These are phyloP conservation scores for Apiospora aurea DNA, from an alignment of 2,329 filamentous ascomycete genomes.

Conservation along the genomic window DNA sequence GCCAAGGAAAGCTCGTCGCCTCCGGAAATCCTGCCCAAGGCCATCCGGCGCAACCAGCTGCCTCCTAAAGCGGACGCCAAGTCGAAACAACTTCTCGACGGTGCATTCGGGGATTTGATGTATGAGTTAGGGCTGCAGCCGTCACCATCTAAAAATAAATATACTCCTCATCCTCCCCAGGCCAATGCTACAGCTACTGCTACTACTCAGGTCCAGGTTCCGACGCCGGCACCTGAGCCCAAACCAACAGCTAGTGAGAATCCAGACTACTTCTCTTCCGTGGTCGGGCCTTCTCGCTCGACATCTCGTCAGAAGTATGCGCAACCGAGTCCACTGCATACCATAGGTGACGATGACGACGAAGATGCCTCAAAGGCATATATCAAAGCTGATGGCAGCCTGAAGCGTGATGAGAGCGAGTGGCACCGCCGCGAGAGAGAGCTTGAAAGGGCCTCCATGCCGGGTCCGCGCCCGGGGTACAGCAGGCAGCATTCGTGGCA, in stretches of 20 bases:
- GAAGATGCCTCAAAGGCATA: neutral
- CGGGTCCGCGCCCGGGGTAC: neutral
- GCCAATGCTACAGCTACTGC: neutral
- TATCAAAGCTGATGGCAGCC: neutral
- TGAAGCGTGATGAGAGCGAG: neutral
- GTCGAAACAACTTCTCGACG: constrained; percentile 66
- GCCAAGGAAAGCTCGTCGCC: constrained; percentile 38
- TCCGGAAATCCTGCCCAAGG: constrained; percentile 78
- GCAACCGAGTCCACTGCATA: neutral
- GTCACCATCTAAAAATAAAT: neutral
- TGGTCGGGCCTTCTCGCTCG: neutral
- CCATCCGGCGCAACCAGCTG: constrained; percentile 76
- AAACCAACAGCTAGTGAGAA: neutral
- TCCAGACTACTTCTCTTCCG: neutral
- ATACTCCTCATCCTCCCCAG: neutral
- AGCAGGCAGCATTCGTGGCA: constrained; percentile 1
- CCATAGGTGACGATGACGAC: neutral
- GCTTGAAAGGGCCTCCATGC: constrained; percentile 2
- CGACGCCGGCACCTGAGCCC: neutral
- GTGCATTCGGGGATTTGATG: constrained; percentile 58
- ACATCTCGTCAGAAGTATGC: neutral
- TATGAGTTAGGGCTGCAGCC: constrained; percentile 39
- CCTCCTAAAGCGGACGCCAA: constrained; percentile 65
- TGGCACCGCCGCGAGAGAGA: neutral
- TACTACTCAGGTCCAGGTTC: neutral